These are phyloP conservation scores for Platismatia glauca DNA, from an alignment of 495 filamentous ascomycete species.

Conservation along the genomic window DNA sequence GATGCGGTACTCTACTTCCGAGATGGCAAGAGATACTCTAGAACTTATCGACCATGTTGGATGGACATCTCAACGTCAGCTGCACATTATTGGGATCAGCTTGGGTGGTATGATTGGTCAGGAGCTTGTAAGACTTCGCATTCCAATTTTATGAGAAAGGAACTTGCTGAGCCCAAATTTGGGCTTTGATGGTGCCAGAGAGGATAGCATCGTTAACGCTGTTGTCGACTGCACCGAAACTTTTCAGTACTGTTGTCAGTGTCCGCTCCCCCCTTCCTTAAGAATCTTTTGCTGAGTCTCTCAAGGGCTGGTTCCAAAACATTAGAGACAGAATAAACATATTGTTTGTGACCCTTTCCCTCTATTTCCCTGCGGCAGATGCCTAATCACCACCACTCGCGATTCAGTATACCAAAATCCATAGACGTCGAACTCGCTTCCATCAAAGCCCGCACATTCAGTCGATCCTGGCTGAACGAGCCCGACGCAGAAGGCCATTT, in stretches of 20 bases:
- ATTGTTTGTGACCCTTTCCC: slow-evolving; percentile 19
- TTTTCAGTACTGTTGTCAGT: slow-evolving; percentile 49
- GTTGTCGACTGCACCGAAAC: slow-evolving; percentile 60
- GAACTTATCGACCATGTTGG: slow-evolving; percentile 60
- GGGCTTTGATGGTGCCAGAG: slow-evolving; percentile 51
- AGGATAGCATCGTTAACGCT: slow-evolving; percentile 58
- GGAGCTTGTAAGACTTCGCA: slow-evolving; percentile 46
- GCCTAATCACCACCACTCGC: background rate
- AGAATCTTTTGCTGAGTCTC: background rate
- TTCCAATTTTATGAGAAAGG: too few relatives aligned
- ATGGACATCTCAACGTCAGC: slow-evolving; percentile 50
- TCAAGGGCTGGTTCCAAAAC: slow-evolving; percentile 50
- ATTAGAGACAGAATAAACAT: slow-evolving; percentile 58
- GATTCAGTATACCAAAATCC: slow-evolving; percentile 51
- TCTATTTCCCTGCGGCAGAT: background rate
- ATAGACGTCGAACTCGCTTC: slow-evolving; percentile 48
- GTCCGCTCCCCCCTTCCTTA: background rate
- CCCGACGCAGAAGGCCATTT: slow-evolving; percentile 58
- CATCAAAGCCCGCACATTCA: slow-evolving; percentile 52
- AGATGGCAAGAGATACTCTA: slow-evolving; percentile 65
- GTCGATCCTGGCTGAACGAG: slow-evolving; percentile 45
- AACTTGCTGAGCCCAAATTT: background rate
- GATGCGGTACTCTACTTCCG: slow-evolving; percentile 58
- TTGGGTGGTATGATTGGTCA: slow-evolving; percentile 88
- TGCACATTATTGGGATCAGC: slow-evolving; percentile 67